These are phyloP conservation scores for Salix dunnii DNA, from an alignment of 345 rosid species.

Conservation along the genomic window DNA sequence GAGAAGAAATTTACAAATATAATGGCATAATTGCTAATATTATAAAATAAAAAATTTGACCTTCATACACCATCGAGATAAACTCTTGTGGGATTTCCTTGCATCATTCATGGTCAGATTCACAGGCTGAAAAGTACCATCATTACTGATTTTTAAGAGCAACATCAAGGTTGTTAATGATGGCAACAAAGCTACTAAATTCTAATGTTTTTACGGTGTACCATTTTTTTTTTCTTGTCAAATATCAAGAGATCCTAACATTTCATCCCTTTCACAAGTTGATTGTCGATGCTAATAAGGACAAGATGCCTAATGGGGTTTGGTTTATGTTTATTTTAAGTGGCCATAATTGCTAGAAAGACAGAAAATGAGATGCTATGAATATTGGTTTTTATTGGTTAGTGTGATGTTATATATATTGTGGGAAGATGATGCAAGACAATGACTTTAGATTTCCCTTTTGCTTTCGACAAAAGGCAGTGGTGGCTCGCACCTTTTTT, in stretches of 20 bases:
- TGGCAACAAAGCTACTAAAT: not conserved
- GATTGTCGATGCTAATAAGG: not conserved
- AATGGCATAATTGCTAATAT: too few species aligned
- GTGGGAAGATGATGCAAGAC: slow-evolving; percentile 13
- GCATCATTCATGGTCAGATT: not conserved
- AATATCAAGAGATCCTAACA: not conserved
- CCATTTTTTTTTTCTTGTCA: not conserved
- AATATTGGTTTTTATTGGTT: not conserved
- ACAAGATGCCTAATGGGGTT: not conserved
- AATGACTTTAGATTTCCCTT: slow-evolving; percentile 9
- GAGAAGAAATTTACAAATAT: too few species aligned
- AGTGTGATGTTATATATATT: not conserved
- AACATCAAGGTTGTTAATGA: not conserved
- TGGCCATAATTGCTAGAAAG: slow-evolving; percentile 13
- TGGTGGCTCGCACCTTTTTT: not conserved
- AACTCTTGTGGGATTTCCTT: not conserved
- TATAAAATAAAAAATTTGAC: not conserved
- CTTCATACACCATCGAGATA: not conserved
- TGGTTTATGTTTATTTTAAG: not conserved
- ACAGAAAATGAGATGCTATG: not conserved
- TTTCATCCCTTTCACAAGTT: too few species aligned
- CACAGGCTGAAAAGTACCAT: not conserved
- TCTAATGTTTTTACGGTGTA: not conserved
- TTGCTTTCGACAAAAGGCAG: slow-evolving; percentile 14
- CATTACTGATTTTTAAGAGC: not conserved